Conservation (phyloP, 495 filamentous ascomycete genomes). For the Neurospora tetrasperma region DNA sequence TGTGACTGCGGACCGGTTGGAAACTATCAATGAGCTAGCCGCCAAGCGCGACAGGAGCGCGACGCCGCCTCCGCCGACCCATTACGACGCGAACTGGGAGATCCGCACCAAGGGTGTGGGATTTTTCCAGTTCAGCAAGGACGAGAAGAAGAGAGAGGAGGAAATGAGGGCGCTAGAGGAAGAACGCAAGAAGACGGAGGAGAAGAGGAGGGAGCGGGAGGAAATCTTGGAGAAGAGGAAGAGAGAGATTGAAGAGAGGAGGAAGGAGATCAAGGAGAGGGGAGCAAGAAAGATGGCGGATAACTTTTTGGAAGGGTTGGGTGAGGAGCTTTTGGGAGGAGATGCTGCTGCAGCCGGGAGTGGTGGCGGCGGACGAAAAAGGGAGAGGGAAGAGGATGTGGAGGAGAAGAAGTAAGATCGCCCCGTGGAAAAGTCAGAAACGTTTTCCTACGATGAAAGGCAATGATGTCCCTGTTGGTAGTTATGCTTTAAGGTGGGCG, state of each 20-base stretch:
- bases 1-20: constrained; percentile 54
- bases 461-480: neutral
- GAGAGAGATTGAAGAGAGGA: constrained; percentile 41
- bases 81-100: constrained; percentile 79
- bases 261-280: constrained; percentile 40
- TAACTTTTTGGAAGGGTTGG: constrained; percentile 54
- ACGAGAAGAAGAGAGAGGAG: constrained; percentile 49
- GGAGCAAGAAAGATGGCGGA: constrained; percentile 62
- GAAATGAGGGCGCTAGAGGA: constrained; percentile 68
- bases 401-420: neutral
- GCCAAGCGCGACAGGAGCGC: constrained; percentile 58
- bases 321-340: constrained; percentile 19
- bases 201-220: constrained; percentile 44
- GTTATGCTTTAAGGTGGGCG: neutral
- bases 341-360: neutral
- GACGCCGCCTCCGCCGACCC: constrained; percentile 66
- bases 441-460: neutral
- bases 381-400: neutral
- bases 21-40: constrained; percentile 43
- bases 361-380: neutral
- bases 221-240: constrained; percentile 44
- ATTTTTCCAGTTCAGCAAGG: constrained; percentile 75
- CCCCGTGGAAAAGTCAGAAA: neutral
- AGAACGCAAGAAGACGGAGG: constrained; percentile 60
- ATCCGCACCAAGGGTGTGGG: constrained; percentile 79